Conservation (phyloP, 2,329 filamentous ascomycete genomes). For the Aspergillus quadricinctus region DNA sequence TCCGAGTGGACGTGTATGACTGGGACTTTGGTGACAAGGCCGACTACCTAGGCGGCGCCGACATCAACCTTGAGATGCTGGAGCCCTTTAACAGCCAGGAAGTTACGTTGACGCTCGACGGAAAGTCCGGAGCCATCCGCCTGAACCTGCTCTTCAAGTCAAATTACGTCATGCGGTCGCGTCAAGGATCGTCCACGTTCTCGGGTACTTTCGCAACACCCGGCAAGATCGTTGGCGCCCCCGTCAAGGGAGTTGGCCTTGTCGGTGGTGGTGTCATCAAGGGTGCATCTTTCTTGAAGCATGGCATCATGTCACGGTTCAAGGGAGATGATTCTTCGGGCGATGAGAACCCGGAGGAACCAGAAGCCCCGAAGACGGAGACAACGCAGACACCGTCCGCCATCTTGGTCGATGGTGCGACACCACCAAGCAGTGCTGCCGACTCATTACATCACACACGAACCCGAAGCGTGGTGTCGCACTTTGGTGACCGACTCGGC, state of each 20-base stretch:
- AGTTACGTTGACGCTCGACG: conserved; percentile 70
- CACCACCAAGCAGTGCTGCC: conserved; percentile 15
- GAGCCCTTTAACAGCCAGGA: conserved; percentile 83
- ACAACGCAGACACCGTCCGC: conserved; percentile 17
- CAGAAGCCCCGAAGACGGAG: conserved; percentile 12
- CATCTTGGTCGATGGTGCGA: conserved; percentile 26
- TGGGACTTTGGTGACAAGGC: conserved; percentile 97
- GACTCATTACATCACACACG: conserved; percentile 41
- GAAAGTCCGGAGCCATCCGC: conserved; percentile 79
- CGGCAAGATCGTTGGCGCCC: conserved; percentile 86
- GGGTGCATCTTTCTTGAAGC: conserved; percentile 84
- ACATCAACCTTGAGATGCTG: conserved; percentile 71
- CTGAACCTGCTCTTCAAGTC: conserved; percentile 88
- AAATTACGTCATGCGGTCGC: conserved; percentile 78
- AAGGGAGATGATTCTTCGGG: conserved; percentile 45
- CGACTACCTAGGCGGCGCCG: conserved; percentile 75
- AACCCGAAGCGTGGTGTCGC: conserved; percentile 45
- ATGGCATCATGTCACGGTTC: conserved; percentile 61
- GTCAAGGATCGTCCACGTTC: conserved; percentile 90
- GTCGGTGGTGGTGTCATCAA: conserved; percentile 81
- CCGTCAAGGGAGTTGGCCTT: conserved; percentile 85
- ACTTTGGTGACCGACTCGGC: conserved; percentile 50
- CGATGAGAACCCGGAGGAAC: conserved; percentile 20
- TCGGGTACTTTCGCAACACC: conserved; percentile 82
- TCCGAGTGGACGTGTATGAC: conserved; percentile 80